Percentiles rank a stretch among this genome's conserved stretches.
These are phyloP conservation scores for Russula earlei DNA, from an alignment of 768 basidiomycete genomes.

Conservation along the genomic window DNA sequence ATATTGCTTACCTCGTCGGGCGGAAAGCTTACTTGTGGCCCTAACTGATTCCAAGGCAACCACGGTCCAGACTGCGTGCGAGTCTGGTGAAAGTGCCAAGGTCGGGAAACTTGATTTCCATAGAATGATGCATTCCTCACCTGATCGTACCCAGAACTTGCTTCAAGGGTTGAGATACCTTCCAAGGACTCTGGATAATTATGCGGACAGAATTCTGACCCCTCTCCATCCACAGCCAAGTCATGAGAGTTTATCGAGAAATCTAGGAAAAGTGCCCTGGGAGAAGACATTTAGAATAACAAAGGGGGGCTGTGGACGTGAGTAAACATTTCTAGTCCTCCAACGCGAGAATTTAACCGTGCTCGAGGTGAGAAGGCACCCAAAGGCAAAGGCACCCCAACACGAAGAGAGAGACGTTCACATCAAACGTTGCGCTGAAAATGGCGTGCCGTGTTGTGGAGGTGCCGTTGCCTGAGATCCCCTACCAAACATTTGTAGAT, in stretches of 20 bases:
- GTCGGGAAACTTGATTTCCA: background rate
- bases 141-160: too few relatives aligned
- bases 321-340: background rate
- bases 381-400: background rate
- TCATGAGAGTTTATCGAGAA: too few relatives aligned
- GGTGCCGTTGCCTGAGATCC: too few relatives aligned
- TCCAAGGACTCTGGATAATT: too few relatives aligned
- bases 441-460: background rate
- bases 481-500: too few relatives aligned
- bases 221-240: background rate
- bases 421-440: background rate
- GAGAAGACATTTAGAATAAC: background rate
- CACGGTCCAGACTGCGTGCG: too few relatives aligned
- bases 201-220: too few relatives aligned
- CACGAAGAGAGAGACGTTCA: background rate
- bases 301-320: background rate
- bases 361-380: background rate
- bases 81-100: background rate
- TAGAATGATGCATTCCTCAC: background rate
- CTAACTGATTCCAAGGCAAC: background rate
- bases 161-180: background rate
- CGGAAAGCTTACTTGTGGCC: background rate
- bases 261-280: background rate
- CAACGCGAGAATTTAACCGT: background rate
- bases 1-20: background rate